phyloP scores from a whole-genome alignment of 352 stramenopile species.

The Saprolegnia diclina region DNA sequence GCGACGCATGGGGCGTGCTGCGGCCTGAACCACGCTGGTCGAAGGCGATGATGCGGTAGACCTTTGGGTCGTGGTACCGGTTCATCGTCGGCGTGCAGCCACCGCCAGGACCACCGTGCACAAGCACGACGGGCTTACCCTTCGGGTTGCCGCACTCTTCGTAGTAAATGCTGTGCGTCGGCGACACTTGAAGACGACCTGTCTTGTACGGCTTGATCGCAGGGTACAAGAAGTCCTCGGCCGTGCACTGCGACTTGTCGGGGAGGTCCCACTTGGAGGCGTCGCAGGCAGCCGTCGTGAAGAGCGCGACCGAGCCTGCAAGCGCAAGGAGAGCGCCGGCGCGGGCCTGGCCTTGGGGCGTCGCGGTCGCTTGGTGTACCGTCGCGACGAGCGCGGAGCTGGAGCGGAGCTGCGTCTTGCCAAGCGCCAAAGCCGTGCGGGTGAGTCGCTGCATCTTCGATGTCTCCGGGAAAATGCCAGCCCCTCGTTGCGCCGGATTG shows the following conservation, averaged over 20 bases:
- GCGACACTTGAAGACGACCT: conserved; percentile 73
- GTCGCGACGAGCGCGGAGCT: not conserved
- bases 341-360: not conserved
- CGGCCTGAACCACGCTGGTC: conserved; percentile 91
- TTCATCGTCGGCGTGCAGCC: conserved; percentile 85
- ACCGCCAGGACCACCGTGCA: conserved; percentile 90
- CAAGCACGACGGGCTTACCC: conserved; percentile 88
- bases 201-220: conserved; percentile 73
- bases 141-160: conserved; percentile 84
- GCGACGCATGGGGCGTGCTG: conserved; percentile 76
- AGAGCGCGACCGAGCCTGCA: not conserved
- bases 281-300: conserved; percentile 4
- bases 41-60: conserved; percentile 90
- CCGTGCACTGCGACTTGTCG: conserved; percentile 22
- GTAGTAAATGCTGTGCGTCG: conserved; percentile 86
- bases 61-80: conserved; percentile 87
- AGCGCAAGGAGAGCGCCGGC: not conserved
- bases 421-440: not conserved
- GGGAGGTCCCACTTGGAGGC: conserved; percentile 17
- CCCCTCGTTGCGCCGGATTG: not conserved
- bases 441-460: not conserved
- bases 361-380: not conserved
- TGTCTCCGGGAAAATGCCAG: not conserved
- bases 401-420: not conserved
- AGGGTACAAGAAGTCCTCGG: conserved; percentile 79